Conservation (phyloP, 108 stramenopile species). For the Schizochytrium sp. region DNA sequence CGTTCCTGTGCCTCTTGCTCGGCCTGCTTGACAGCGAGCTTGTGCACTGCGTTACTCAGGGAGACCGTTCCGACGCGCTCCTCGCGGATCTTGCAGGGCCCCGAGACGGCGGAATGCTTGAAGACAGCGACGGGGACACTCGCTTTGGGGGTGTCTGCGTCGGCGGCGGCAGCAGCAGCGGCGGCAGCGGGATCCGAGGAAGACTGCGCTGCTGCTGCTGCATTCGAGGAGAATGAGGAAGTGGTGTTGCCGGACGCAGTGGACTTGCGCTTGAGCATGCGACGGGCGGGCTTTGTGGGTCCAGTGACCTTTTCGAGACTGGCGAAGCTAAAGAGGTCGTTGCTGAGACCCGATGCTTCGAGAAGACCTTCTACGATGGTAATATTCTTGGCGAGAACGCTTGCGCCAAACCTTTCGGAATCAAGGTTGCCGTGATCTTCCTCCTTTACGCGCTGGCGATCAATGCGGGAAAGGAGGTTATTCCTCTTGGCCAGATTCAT, state of each 20-base stretch:
- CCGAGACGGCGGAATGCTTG: neutral
- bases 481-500: neutral
- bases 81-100: neutral
- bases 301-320: neutral
- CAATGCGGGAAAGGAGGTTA: neutral
- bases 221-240: neutral
- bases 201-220: neutral
- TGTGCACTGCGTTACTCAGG: neutral
- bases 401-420: neutral
- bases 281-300: neutral
- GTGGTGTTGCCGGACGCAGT: neutral
- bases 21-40: neutral
- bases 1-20: neutral
- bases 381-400: neutral
- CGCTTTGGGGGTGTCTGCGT: neutral
- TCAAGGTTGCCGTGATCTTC: neutral
- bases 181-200: too few species aligned
- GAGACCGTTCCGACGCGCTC: neutral
- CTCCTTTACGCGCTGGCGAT: neutral
- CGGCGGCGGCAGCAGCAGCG: too few species aligned
- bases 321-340: neutral
- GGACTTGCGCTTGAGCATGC: neutral
- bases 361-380: neutral
- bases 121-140: neutral
- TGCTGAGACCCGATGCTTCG: neutral